phyloP scores from a whole-genome alignment of 1,284 basidiomycete species.

The Fomes fomentarius region DNA sequence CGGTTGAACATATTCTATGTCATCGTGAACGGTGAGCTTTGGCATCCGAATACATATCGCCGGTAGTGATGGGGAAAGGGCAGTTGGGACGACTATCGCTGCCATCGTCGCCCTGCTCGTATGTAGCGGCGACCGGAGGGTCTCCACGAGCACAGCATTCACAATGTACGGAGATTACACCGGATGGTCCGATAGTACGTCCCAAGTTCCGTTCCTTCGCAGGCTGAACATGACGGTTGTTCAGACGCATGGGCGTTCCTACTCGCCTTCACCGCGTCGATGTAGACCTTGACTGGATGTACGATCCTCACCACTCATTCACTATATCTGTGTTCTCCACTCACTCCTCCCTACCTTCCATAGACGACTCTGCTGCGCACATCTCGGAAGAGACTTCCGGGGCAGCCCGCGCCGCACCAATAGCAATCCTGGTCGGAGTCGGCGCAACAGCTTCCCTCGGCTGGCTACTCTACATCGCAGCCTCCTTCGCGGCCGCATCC shows the following conservation, averaged over 20 bases:
- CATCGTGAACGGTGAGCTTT: constrained; percentile 57
- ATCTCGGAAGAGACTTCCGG: constrained; percentile 75
- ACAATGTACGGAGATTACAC: constrained; percentile 74
- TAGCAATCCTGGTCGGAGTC: constrained; percentile 74
- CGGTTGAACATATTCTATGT: constrained; percentile 72
- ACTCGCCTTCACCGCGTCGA: constrained; percentile 72
- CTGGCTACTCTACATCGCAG: constrained; percentile 67
- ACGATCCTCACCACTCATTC: constrained; percentile 28
- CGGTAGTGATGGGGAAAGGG: background rate
- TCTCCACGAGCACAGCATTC: constrained; percentile 71
- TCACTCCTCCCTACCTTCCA: background rate
- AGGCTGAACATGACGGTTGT: background rate
- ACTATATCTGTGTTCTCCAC: background rate
- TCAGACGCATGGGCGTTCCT: constrained; percentile 78
- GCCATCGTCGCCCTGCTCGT: constrained; percentile 64
- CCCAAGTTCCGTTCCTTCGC: background rate
- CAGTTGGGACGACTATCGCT: constrained; percentile 47
- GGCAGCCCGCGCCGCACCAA: constrained; percentile 69
- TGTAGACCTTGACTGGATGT: constrained; percentile 84
- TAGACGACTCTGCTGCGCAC: constrained; percentile 80
- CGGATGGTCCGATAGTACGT: constrained; percentile 65
- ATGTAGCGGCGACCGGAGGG: constrained; percentile 55
- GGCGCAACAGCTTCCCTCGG: constrained; percentile 62
- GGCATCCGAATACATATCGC: too few relatives aligned
- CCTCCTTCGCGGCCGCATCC: constrained; percentile 65